A percentile compares a stretch with the other conserved stretches of the same genome.
Evolutionary conservation across 345 rosid species (phyloP).

Genomic region (Camelina hispida): DNA sequence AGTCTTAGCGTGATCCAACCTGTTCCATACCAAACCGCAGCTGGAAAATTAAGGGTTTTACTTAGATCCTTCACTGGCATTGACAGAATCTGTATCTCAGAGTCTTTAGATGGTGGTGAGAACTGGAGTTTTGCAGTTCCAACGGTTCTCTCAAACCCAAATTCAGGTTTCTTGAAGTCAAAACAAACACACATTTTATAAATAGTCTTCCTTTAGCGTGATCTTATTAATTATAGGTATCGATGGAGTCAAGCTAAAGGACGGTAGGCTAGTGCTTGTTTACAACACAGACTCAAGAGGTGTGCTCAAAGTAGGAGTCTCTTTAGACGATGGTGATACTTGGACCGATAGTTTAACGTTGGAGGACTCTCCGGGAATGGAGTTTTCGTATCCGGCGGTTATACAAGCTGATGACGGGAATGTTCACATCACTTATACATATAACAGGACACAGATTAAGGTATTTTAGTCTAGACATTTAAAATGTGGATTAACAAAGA

Average conservation of each 20-base stretch:
- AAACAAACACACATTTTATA: neutral
- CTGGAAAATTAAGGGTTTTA: slow-evolving; percentile 65
- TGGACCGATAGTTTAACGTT: slow-evolving; percentile 74
- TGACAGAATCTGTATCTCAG: slow-evolving; percentile 72
- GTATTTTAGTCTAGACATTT: slow-evolving; percentile 42
- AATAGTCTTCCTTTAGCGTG: neutral
- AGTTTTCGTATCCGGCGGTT: slow-evolving; percentile 89
- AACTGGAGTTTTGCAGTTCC: slow-evolving; percentile 76
- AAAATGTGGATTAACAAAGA: slow-evolving; percentile 1
- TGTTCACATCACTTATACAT: slow-evolving; percentile 85
- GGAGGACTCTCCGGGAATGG: slow-evolving; percentile 72
- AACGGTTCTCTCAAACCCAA: slow-evolving; percentile 84
- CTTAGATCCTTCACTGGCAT: slow-evolving; percentile 70
- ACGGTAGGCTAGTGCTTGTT: slow-evolving; percentile 73
- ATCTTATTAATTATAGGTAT: slow-evolving; percentile 52
- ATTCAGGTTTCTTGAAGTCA: slow-evolving; percentile 65
- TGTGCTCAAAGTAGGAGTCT: slow-evolving; percentile 75
- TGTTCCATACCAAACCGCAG: slow-evolving; percentile 69
- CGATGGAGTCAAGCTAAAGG: slow-evolving; percentile 79
- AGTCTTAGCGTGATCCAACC: slow-evolving; percentile 95
- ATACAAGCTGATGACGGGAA: slow-evolving; percentile 77
- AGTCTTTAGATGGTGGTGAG: slow-evolving; percentile 72
- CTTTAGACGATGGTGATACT: slow-evolving; percentile 76
- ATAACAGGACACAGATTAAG: slow-evolving; percentile 89
- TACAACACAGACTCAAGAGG: slow-evolving; percentile 86